Conservation (phyloP, 1,139 yeast species). For the Suhomyces coccinellae region DNA sequence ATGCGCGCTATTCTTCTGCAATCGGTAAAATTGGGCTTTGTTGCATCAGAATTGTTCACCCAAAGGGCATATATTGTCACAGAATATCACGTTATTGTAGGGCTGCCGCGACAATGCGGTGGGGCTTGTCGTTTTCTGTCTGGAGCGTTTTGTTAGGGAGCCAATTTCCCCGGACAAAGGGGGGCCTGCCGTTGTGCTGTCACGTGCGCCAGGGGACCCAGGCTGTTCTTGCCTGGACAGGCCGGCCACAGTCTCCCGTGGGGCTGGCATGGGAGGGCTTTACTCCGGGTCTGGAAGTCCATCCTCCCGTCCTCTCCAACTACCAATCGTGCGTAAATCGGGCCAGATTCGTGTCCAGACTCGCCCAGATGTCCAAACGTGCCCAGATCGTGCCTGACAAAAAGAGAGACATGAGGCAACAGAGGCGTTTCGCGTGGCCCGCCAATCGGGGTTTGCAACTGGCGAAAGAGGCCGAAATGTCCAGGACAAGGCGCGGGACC, state of each 20-base stretch:
- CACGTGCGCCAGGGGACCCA: too few relatives aligned
- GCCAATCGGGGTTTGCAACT: not conserved
- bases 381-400: not conserved
- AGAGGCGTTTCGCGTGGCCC: not conserved
- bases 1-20: slow-evolving; percentile 4
- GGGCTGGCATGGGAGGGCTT: too few relatives aligned
- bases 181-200: not conserved
- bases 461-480: not conserved
- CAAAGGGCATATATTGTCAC: slow-evolving; percentile 4
- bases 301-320: not conserved
- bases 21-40: slow-evolving; percentile 11
- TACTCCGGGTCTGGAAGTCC: too few relatives aligned
- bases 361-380: not conserved
- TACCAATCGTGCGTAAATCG: too few relatives aligned
- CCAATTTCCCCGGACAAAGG: not conserved
- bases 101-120: not conserved
- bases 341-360: not conserved
- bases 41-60: slow-evolving; percentile 6
- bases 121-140: slow-evolving; percentile 5
- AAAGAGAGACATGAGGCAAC: not conserved
- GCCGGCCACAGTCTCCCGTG: too few relatives aligned
- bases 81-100: slow-evolving; percentile 1
- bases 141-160: not conserved
- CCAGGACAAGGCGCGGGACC: too few relatives aligned
- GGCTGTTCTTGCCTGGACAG: not conserved